Evolutionary conservation across 73 alveolate genomes (phyloP), one percentile per base, ranked within the genome.

Genomic region (Durusdinium trenchii): DNA sequence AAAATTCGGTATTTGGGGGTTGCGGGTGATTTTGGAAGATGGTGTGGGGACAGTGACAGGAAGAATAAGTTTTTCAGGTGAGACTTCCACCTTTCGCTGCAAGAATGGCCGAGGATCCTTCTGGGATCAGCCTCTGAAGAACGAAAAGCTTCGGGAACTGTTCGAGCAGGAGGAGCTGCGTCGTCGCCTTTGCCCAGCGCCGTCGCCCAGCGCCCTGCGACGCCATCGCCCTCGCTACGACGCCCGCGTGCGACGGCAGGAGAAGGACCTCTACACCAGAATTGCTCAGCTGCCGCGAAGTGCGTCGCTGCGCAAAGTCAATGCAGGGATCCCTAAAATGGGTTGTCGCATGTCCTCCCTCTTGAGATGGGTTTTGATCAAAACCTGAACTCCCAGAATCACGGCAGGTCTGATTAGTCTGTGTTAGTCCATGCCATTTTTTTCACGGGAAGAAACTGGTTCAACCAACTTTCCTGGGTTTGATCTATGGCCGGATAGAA

Each of bases 251-350:
- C 18, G 18, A 23, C 0, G 7, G 78, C 75, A 91, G 99, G 99
- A 79, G 67, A 81, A 69, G 61, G 99, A 94, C 62, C 60, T 94
- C 47, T 94, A 94, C 75, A 54, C 99, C 85, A 81, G 61, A 46
- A 78, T 94, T 48, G 94, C 93, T 38, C 99, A 79, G 99, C 92
- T 94, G 83, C 99, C 99, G 18, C 94, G 99, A 45, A 81, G 83
- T 48, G 94, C 99, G 45, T 61, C 99, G 9, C 52, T 94, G 36
- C 20, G 99, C 40, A 94, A 94, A 46, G 86, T 94, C 43, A 94
- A 94, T 40, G 99, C 45, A 38, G 18, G 75, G 57, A 12, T 42
- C 96, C n/a, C n/a, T n/a, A n/a, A n/a, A n/a, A n/a, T n/a, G n/a
- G n/a, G n/a, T n/a, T n/a, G n/a, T n/a, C n/a, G n/a, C n/a, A n/a